Evolutionary conservation across 2,329 filamentous ascomycete genomes (phyloP).

Genomic region (Davidsoniella neocaledoniae): DNA sequence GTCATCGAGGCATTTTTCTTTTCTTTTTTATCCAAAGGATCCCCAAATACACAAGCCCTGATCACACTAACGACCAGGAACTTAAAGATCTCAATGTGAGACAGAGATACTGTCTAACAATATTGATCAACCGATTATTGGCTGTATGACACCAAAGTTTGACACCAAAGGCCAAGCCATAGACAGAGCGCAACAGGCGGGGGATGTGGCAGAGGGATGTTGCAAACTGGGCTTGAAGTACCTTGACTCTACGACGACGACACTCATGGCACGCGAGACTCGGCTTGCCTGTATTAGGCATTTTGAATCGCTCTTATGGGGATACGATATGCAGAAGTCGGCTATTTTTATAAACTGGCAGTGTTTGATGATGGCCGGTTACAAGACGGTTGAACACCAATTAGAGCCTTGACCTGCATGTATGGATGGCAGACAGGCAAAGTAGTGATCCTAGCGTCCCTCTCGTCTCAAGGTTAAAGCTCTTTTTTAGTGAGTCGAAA

Average conservation of each 20-base stretch:
- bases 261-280: slow-evolving; percentile 12
- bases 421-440: too few relatives aligned
- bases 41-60: too few relatives aligned
- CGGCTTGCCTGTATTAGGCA: slow-evolving; percentile 12
- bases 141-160: too few relatives aligned
- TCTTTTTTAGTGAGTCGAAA: too few relatives aligned
- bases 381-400: not conserved
- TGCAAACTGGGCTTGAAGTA: not conserved
- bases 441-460: too few relatives aligned
- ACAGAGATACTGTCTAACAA: not conserved
- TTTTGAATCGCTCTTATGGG: not conserved
- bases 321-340: not conserved
- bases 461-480: too few relatives aligned
- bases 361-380: too few relatives aligned
- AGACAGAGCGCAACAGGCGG: not conserved
- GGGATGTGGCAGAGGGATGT: not conserved
- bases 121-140: too few relatives aligned
- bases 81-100: not conserved
- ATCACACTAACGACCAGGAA: not conserved
- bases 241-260: slow-evolving; percentile 11
- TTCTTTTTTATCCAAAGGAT: too few relatives aligned
- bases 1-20: too few relatives aligned
- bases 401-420: too few relatives aligned
- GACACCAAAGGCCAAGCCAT: not conserved
- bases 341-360: too few relatives aligned